Base-by-base conservation (phyloP, 2,329 filamentous ascomycete genomes). In the Ilyonectria robusta region DNA sequence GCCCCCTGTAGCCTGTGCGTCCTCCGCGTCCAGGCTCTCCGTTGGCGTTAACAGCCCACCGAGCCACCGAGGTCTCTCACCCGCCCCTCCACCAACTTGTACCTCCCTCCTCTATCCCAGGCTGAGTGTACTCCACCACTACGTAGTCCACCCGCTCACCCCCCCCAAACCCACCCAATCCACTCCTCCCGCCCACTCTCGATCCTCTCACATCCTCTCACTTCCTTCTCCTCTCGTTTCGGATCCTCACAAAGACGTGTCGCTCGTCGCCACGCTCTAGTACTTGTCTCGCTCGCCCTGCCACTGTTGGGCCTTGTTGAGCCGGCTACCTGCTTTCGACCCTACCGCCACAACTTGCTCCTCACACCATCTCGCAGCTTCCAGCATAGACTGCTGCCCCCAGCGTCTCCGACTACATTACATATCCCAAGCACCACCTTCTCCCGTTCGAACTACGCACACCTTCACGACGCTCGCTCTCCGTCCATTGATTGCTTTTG, bases 261-360 rank as follows among this genome's bases (percentile, higher is more conserved):
- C 73, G 68, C 66, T 72, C 65, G 65, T 67, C 70, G 73, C 66
- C 72, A 73, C 73, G 70, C 68, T 65, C 48, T 42, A 62, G n/a
- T n/a, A 42, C 40, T 42, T 54, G 58, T 62, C 59, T 56, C 63
- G 64, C 58, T 61, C 59, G 42, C 56, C 60, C 56, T 56, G 67
- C 64, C 55, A 57, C 62, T 35, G 19, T 53, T 59, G 59, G 35
- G 37, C 21, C 42, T 21, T 66, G 31, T 57, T 55, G 48, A 55
- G 29, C 21, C 29, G 50, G 21, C 59, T 21, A 5, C 44, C 50
- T 17, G 47, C 37, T 40, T 40, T 59, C 23, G 31, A n/a, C 8
- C 37, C 13, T 47, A 10, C 37, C 42, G 29, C 57, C 40, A 37
- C 23, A 57, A 15, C 29, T 47, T 59, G 51, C 60, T 54, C 50